Evolutionary conservation across 2,329 filamentous ascomycete species (phyloP).

Genomic region (Arthrobotrys conoides): DNA sequence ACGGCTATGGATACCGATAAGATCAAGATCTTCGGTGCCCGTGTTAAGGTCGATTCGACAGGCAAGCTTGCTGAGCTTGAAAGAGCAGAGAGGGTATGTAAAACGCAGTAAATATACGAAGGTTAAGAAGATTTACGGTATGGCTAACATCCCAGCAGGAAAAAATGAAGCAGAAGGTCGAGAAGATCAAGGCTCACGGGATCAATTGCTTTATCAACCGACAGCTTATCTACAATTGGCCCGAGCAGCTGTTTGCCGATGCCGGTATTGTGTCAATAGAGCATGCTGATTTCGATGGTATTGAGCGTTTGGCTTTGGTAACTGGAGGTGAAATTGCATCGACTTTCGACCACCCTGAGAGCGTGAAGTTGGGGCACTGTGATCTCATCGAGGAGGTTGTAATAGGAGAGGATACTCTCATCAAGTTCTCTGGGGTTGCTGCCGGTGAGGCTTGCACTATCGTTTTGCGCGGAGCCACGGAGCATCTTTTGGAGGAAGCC

Average conservation of each 20-base stretch:
- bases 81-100: conserved; percentile 80
- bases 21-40: conserved; percentile 98
- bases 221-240: conserved; percentile 99
- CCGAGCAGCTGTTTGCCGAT: conserved; percentile 97
- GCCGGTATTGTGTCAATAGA: conserved; percentile 98
- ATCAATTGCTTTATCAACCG: conserved; percentile 99
- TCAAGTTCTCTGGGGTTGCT: conserved; percentile 96
- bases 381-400: conserved; percentile 98
- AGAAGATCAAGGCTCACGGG: conserved; percentile 97
- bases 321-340: conserved; percentile 97
- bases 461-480: conserved; percentile 93
- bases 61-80: conserved; percentile 98
- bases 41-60: conserved; percentile 95
- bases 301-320: conserved; percentile 92
- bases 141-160: conserved; percentile 72
- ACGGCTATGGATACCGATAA: conserved; percentile 99
- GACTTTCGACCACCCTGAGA: conserved; percentile 97
- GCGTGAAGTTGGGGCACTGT: conserved; percentile 95
- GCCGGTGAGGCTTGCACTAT: conserved; percentile 96
- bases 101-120: not conserved
- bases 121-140: not conserved
- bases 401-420: conserved; percentile 96
- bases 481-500: conserved; percentile 96
- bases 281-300: conserved; percentile 98
- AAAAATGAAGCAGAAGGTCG: conserved; percentile 99